Base-by-base conservation (phyloP, 371 early-diverging fungal genomes). In the Circinella minor region DNA sequence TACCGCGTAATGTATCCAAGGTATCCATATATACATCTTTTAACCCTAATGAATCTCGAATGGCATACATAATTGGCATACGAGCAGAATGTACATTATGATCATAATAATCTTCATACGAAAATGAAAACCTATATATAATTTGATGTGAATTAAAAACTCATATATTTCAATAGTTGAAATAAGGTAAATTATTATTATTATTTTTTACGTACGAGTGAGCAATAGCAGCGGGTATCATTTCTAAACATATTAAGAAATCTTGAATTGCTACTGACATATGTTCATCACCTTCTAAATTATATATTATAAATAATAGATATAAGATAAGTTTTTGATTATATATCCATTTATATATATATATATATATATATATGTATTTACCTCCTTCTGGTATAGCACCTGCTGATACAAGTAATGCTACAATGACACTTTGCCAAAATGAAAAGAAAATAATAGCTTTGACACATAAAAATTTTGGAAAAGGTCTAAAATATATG, bases 401-500 rank as follows among this genome's bases (percentile, higher is more conserved):
- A 7, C 95, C 95, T 0, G 88, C 77, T 34, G 88, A 86, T 1
- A 94, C 93, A 46, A 97, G 72, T 11, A 97, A 79, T 10, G 98
- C 92, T 47, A 98, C 85, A 18, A 89, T 86, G 20, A 98, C 81
- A n/a, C 96, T 91, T 77, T 98, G 98, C 96, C 98, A 98, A 76
- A 94, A 98, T 0, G 97, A 94, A 74, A 98, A 93, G 76, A 97
- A 97, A 64, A 98, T 91, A 46, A 97, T 92, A 5, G 95, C 93
- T 78, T 98, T 98, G 74, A 98, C 91, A 70, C 95, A 95, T 15
- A 97, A 77, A 69, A 98, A 97, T 76, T 98, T 98, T 13, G 97
- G 96, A 36, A 96, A 72, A 8, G 98, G 96, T 55, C 95, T 92
- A 64, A 59, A 36, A 20, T 36, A 48, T 1, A 27, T 1, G 15